Evolutionary conservation across 2,329 filamentous ascomycete species (phyloP), one percentile per base, ranked within the genome.

Genomic region (Fonsecaea erecta): DNA sequence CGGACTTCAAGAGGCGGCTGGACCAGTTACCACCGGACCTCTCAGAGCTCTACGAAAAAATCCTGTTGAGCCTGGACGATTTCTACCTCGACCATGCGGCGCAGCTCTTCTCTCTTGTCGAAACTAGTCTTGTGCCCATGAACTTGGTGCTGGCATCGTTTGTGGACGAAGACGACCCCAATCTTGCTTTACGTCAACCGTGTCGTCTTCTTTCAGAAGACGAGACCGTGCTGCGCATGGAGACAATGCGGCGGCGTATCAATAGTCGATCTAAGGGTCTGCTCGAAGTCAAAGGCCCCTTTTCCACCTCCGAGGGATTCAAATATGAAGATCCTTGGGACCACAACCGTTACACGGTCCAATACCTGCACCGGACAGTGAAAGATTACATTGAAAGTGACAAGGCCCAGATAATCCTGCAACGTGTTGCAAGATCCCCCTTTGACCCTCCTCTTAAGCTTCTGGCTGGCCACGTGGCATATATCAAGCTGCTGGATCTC

Each of bases 41-140:
- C 28, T 32, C 34, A 52, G 28, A 60, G 16, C 26, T 60, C 34
- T 60, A 60, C 43, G 18, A 43, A n/a, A 60, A 68, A 30, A 69
- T 71, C 1, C 52, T 71, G n/a, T 26, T 35, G 16, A 46, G 46
- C 21, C 18, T 66, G 8, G 54, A 68, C 28, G 35, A 43, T 0
- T 24, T 52, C 21, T 70, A 71, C 32, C 48, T 65, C 3, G 30
- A 43, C 18, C 62, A 70, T 55, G 64, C 65, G 3, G 59, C 59
- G 3, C 56, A 53, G 26, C 24, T 62, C 14, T 63, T 71, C 18
- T 55, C 58, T 35, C 34, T 68, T n/a, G 37, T 60, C 16, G 26
- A 52, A 51, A 30, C 40, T 18, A 26, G 34, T 6, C 3, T 3
- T 21, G 18, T 54, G 26, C 57, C 57, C 2, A 30, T 60, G 37